phyloP scores from a whole-genome alignment of 2,329 filamentous ascomycete genomes.

The Acrodontium crateriforme region DNA sequence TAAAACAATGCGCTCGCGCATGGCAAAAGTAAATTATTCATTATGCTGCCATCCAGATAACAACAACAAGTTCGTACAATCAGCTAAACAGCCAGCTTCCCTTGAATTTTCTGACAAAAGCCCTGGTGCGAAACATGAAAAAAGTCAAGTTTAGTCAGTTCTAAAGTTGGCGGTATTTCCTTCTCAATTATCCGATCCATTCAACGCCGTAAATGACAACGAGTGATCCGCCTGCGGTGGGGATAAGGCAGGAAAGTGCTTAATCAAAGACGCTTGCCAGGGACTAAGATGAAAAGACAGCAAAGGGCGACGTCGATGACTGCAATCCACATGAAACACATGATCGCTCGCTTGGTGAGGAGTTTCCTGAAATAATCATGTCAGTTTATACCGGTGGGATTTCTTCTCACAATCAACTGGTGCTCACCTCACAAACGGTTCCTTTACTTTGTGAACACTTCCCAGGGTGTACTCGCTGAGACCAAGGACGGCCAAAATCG shows the following conservation, averaged over 20 bases:
- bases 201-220: no score
- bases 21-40: no score
- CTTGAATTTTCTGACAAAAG: no score
- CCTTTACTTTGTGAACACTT: constrained; percentile 73
- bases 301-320: constrained; percentile 70
- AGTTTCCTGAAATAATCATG: constrained; percentile 45
- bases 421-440: constrained; percentile 60
- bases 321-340: constrained; percentile 63
- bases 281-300: constrained; percentile 86
- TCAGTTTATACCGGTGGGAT: constrained; percentile 3
- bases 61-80: no score
- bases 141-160: no score
- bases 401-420: constrained; percentile 1
- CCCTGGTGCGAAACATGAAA: no score
- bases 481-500: constrained; percentile 74
- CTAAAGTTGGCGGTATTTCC: no score
- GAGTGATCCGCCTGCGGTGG: not conserved
- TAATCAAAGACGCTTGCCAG: constrained; percentile 60
- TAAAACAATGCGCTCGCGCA: no score
- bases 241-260: not conserved
- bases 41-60: no score
- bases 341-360: constrained; percentile 67
- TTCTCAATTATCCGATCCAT: no score
- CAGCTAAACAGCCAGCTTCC: no score
- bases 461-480: constrained; percentile 95